Conservation (phyloP, 495 filamentous ascomycete species). For the Trichoderma asperelloides region DNA sequence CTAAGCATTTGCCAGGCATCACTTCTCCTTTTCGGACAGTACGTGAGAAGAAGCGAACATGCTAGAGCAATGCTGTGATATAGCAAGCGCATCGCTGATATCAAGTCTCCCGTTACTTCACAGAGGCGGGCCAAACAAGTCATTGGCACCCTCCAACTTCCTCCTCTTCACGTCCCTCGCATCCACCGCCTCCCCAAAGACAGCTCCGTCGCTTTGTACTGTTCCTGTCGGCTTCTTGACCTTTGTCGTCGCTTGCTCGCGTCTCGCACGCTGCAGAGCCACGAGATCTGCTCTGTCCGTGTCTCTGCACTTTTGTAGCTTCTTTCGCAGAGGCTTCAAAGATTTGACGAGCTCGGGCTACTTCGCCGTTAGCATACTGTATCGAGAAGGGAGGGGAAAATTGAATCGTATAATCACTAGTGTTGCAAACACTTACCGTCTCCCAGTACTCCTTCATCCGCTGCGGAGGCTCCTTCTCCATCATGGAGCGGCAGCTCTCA, state of each 20-base stretch:
- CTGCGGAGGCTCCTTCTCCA: constrained; percentile 38
- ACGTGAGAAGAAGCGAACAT: no score
- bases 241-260: constrained; percentile 34
- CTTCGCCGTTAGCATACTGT: background rate
- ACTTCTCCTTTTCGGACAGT: no score
- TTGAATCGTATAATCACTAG: no score
- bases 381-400: no score
- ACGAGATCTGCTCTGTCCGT: constrained; percentile 57
- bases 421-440: constrained; percentile 23
- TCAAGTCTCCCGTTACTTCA: constrained; percentile 9
- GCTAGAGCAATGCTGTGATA: no score
- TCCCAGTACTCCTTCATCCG: constrained; percentile 32
- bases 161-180: constrained; percentile 46
- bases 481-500: constrained; percentile 40
- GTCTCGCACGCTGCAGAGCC: constrained; percentile 41
- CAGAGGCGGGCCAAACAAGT: constrained; percentile 45
- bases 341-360: constrained; percentile 19
- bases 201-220: constrained; percentile 31
- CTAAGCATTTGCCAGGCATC: no score
- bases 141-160: constrained; percentile 49
- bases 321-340: constrained; percentile 53
- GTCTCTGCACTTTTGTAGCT: constrained; percentile 71
- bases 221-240: constrained; percentile 25
- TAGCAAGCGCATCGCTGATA: background rate
- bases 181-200: constrained; percentile 28